A percentile compares a stretch with the other conserved stretches of the same genome.
These are phyloP conservation scores for Codiaeum variegatum DNA, from an alignment of 441 rosid genomes.

Conservation along the genomic window DNA sequence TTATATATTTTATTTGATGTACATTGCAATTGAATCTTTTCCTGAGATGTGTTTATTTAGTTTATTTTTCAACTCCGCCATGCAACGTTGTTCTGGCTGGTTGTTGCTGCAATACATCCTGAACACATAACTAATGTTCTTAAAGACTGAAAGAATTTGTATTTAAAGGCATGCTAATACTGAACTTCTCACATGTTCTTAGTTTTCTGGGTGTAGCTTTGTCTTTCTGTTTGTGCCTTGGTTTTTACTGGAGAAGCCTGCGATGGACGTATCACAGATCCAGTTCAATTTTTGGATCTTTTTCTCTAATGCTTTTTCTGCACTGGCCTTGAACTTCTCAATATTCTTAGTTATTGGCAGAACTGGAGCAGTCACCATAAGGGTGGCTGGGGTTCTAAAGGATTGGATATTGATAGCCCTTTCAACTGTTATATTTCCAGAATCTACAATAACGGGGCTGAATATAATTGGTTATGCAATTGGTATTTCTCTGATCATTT, in stretches of 20 bases:
- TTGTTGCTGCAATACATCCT: not conserved
- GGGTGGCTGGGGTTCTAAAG: conserved; percentile 98
- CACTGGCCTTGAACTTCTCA: conserved; percentile 91
- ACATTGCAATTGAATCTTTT: not conserved
- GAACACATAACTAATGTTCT: not conserved
- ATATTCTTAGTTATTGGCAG: conserved; percentile 95
- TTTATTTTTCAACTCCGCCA: not conserved
- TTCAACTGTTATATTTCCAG: conserved; percentile 96
- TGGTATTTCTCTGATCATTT: conserved; percentile 45
- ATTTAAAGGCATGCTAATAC: conserved; percentile 7
- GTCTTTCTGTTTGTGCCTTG: conserved; percentile 91
- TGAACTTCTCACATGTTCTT: conserved; percentile 19
- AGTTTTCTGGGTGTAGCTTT: conserved; percentile 55
- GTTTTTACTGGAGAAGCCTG: conserved; percentile 88
- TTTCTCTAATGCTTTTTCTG: conserved; percentile 95
- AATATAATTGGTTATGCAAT: conserved; percentile 95
- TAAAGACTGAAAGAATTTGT: not conserved
- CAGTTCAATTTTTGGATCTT: conserved; percentile 99
- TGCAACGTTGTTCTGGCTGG: not conserved
- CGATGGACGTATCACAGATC: conserved; percentile 79
- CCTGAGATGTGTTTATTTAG: not conserved
- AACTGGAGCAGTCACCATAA: conserved; percentile 94
- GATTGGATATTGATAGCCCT: conserved; percentile 99
- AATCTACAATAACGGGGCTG: conserved; percentile 88
- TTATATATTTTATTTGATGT: not conserved